Evolutionary conservation across 805 yeast species (phyloP), one percentile per base, ranked within the genome.

Genomic region (Yamadazyma ubonensis): DNA sequence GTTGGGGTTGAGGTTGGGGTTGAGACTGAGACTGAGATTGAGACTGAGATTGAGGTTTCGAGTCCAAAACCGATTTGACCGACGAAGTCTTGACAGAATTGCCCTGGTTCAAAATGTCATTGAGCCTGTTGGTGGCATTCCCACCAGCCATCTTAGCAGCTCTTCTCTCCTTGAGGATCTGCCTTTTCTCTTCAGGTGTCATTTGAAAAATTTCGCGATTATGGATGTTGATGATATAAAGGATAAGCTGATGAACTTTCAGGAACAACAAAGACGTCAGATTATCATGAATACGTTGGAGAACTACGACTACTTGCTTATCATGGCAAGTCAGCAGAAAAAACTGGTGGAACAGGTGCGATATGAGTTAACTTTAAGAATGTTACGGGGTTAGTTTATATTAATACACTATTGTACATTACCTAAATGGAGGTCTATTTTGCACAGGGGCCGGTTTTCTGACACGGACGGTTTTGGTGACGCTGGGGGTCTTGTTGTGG

Each of bases 131-230:
- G 3, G 76, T 53, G 15, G 80, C 83, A 33, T 73, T 73, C 3
- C 82, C 81, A 46, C 71, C 68, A 36, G 67, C 61, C 67, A 81
- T 70, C 54, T 79, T 81, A 45, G 83, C 81, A 31, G 76, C 81
- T 53, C 88, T 71, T 54, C 84, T 71, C 53, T 82, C 86, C 42
- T 86, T 69, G 32, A 81, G 58, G 16, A 79, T 50, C 39, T 67
- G 66, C 52, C 79, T 75, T 59, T 74, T 79, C 48, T 81, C 86
- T 29, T 78, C 80, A 6, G 77, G 46, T 29, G 49, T 41, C 41
- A 45, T 21, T 21, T 23, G 26, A 23, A 27, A 12, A 14, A 21
- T 18, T 32, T 21, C 28, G 27, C 27, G 36, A 20, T 8, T 9
- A 28, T 31, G 41, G 39, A 35, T 16, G 29, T 25, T 14, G 15